These are phyloP conservation scores for Pleomassaria siparia DNA, from an alignment of 2,329 filamentous ascomycete genomes.

Conservation along the genomic window DNA sequence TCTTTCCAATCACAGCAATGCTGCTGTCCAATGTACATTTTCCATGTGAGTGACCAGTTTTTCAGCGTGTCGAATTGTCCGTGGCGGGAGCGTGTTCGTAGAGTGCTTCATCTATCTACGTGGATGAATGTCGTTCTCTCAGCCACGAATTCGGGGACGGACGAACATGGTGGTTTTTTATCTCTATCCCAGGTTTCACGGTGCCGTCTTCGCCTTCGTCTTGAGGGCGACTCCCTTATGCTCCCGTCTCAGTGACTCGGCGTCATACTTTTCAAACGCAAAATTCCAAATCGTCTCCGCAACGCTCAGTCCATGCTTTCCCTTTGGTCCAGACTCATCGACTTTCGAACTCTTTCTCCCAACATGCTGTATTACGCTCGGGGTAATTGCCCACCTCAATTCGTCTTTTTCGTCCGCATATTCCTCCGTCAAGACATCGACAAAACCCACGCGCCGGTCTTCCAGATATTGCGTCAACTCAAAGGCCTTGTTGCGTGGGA, in stretches of 20 bases:
- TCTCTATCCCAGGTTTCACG: no score
- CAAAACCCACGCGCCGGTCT: slow-evolving; percentile 36
- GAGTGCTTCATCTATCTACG: no score
- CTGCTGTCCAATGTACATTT: no score
- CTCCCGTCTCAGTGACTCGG: slow-evolving; percentile 27
- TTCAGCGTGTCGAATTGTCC: no score
- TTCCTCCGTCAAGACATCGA: slow-evolving; percentile 46
- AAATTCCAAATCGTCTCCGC: slow-evolving; percentile 46
- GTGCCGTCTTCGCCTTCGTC: neutral
- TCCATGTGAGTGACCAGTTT: no score
- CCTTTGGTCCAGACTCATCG: slow-evolving; percentile 24
- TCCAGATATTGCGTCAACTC: slow-evolving; percentile 36
- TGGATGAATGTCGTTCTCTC: no score
- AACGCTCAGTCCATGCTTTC: slow-evolving; percentile 32
- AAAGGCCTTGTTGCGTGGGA: slow-evolving; percentile 38
- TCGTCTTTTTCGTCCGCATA: slow-evolving; percentile 44
- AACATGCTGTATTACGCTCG: slow-evolving; percentile 49
- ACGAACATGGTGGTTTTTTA: no score
- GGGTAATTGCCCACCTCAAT: slow-evolving; percentile 46
- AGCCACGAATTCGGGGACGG: no score
- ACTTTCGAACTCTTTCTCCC: slow-evolving; percentile 44
- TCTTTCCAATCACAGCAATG: no score
- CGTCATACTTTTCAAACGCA: slow-evolving; percentile 39
- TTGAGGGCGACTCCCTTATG: slow-evolving; percentile 14
- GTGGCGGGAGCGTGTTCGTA: no score